Evolutionary conservation across 148 eudicot genomes (phyloP).

Genomic region (Heliamphora exappendiculata): DNA sequence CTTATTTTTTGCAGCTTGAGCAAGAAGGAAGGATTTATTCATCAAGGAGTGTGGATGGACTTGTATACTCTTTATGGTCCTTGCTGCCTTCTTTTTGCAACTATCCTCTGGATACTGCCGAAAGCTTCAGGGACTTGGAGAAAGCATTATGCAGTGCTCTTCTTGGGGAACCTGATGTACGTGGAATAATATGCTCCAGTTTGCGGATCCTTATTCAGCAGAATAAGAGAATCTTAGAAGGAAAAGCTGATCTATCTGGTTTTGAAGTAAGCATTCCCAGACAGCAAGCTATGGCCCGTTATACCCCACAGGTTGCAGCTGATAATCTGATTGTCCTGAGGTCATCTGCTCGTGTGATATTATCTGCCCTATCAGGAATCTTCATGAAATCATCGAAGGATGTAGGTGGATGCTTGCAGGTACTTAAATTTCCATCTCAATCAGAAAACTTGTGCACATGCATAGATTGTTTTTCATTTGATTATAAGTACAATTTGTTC

Average conservation of each 20-base stretch:
- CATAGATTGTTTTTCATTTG: background rate
- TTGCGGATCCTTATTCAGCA: conserved; percentile 83
- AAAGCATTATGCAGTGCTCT: conserved; percentile 41
- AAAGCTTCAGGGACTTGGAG: conserved; percentile 61
- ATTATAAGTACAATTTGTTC: background rate
- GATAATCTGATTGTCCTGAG: conserved; percentile 50
- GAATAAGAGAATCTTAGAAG: conserved; percentile 59
- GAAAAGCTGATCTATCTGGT: conserved; percentile 23
- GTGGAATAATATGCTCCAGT: conserved; percentile 74
- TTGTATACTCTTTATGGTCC: conserved; percentile 79
- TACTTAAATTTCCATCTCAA: conserved; percentile 17
- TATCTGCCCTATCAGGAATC: conserved; percentile 51
- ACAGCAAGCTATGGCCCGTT: conserved; percentile 54
- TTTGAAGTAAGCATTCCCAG: conserved; percentile 35
- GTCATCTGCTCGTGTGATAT: conserved; percentile 54
- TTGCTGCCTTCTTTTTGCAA: conserved; percentile 91
- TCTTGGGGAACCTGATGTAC: conserved; percentile 61
- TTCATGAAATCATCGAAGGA: conserved; percentile 55
- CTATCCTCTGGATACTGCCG: conserved; percentile 70
- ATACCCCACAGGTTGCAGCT: conserved; percentile 56
- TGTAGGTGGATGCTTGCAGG: conserved; percentile 80
- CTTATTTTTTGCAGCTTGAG: conserved; percentile 54
- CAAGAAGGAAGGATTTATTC: conserved; percentile 57
- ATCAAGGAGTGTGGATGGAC: conserved; percentile 65
- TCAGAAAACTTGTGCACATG: background rate